phyloP scores from a whole-genome alignment of 2,329 filamentous ascomycete genomes.

The Colletotrichum sp. region DNA sequence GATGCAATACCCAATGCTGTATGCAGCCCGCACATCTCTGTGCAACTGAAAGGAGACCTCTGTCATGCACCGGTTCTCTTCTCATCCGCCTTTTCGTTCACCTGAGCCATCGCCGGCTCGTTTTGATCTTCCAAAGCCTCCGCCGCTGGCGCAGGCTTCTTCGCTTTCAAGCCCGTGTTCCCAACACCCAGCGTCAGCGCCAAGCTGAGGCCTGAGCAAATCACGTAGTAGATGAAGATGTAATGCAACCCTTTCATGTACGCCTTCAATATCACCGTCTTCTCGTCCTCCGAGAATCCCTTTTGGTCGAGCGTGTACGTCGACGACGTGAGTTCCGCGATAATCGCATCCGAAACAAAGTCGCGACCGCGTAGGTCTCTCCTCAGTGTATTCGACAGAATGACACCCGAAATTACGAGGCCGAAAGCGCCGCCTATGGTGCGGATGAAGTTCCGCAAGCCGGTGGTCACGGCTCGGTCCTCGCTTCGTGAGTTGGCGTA shows the following conservation, averaged over 20 bases:
- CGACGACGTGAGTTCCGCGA: constrained; percentile 28
- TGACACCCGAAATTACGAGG: constrained; percentile 32
- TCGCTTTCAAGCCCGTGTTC: constrained; percentile 25
- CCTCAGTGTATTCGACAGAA: constrained; percentile 32
- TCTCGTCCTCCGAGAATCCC: constrained; percentile 19
- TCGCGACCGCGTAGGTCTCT: constrained; percentile 15
- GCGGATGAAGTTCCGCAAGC: constrained; percentile 42
- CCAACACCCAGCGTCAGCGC: constrained; percentile 24
- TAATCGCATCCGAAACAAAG: constrained; percentile 13
- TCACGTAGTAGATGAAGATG: constrained; percentile 29
- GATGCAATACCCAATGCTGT: not conserved
- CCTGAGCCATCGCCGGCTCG: fast-evolving
- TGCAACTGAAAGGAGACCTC: not conserved
- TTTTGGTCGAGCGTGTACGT: constrained; percentile 25
- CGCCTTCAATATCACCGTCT: constrained; percentile 24
- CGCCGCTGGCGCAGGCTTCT: not conserved
- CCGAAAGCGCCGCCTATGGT: constrained; percentile 40
- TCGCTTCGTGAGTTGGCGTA: constrained; percentile 39
- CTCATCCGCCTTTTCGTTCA: not conserved
- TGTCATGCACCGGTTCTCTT: not conserved
- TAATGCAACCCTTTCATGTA: constrained; percentile 34
- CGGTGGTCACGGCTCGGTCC: constrained; percentile 41
- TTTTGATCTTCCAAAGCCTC: not conserved
- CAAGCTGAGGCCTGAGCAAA: constrained; percentile 21
- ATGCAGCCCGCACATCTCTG: not conserved